These are phyloP conservation scores for Aspergillus oerlinghausenensis DNA, from an alignment of 2,329 filamentous ascomycete genomes.

Conservation along the genomic window DNA sequence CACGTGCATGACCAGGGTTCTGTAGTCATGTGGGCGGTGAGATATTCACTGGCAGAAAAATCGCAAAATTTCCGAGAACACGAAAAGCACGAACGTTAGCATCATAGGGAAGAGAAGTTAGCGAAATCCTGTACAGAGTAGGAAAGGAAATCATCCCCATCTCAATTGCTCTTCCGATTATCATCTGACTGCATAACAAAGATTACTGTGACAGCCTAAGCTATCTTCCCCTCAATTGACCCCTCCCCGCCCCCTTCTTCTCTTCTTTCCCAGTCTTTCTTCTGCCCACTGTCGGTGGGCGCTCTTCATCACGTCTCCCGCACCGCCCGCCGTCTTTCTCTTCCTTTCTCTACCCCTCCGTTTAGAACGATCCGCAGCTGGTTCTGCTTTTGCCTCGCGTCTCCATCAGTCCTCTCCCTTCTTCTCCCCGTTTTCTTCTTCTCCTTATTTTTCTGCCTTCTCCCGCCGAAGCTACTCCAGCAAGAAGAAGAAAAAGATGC, in stretches of 20 bases:
- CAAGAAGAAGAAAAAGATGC: constrained; percentile 69
- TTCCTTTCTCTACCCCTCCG: constrained; percentile 53
- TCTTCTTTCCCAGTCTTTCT: constrained; percentile 4
- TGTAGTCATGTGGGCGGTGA: constrained; percentile 25
- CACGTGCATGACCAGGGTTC: constrained; percentile 12
- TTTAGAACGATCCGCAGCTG: constrained; percentile 58
- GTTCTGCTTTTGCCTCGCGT: constrained; percentile 52
- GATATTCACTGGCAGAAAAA: constrained; percentile 18
- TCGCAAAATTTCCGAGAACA: constrained; percentile 6
- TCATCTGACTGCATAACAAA: neutral
- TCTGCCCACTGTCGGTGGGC: constrained; percentile 20
- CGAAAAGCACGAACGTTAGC: neutral
- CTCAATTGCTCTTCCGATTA: neutral
- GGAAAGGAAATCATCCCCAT: neutral
- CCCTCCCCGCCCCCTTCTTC: neutral
- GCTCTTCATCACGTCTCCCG: constrained; percentile 28
- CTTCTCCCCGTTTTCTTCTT: constrained; percentile 51
- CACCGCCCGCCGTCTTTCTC: constrained; percentile 27
- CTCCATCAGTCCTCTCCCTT: constrained; percentile 24
- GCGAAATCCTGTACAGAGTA: neutral
- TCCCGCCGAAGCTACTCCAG: constrained; percentile 50
- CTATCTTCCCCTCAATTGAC: neutral
- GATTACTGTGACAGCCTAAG: neutral
- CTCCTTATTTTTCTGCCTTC: constrained; percentile 23
- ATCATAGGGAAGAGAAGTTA: neutral